Evolutionary conservation across 768 basidiomycete species (phyloP).

Genomic region (Hemileccinum impolitum): DNA sequence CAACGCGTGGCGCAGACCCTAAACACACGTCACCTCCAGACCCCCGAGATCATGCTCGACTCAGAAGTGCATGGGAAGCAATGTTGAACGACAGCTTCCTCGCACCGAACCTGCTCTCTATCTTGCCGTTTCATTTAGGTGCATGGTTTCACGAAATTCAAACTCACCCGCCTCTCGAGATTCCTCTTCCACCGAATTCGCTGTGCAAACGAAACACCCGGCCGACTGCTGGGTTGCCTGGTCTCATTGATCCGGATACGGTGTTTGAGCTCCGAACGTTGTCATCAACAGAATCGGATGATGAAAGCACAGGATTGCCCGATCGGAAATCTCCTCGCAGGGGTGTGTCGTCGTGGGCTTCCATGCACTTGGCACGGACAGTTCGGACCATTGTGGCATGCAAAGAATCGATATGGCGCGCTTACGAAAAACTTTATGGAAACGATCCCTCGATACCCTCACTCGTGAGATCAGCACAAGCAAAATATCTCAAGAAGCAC

Average conservation of each 20-base stretch:
- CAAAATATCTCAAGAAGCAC: constrained; percentile 24
- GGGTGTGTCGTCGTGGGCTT: constrained; percentile 42
- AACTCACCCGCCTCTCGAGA: constrained; percentile 44
- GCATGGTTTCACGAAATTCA: constrained; percentile 53
- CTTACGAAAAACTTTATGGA: constrained; percentile 49
- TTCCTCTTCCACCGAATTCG: constrained; percentile 57
- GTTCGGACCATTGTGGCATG: constrained; percentile 57
- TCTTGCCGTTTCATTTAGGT: constrained; percentile 67
- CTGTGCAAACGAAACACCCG: constrained; percentile 18
- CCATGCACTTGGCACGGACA: constrained; percentile 63
- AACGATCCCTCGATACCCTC: constrained; percentile 39
- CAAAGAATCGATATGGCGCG: constrained; percentile 67
- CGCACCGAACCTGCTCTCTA: constrained; percentile 47
- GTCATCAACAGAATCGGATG: constrained; percentile 28
- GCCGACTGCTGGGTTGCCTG: constrained; percentile 14
- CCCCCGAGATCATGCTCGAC: constrained; percentile 59
- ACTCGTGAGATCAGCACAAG: constrained; percentile 35
- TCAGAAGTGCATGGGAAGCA: constrained; percentile 63
- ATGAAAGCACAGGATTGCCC: constrained; percentile 16
- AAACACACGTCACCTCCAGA: constrained; percentile 29
- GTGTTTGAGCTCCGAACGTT: constrained; percentile 32
- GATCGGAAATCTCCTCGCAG: constrained; percentile 23
- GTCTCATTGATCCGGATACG: constrained; percentile 27
- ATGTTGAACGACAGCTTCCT: constrained; percentile 63
- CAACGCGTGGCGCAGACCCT: constrained; percentile 9